Base-by-base conservation (phyloP, 1,139 yeast genomes). In the Yamadazyma mexicana region DNA sequence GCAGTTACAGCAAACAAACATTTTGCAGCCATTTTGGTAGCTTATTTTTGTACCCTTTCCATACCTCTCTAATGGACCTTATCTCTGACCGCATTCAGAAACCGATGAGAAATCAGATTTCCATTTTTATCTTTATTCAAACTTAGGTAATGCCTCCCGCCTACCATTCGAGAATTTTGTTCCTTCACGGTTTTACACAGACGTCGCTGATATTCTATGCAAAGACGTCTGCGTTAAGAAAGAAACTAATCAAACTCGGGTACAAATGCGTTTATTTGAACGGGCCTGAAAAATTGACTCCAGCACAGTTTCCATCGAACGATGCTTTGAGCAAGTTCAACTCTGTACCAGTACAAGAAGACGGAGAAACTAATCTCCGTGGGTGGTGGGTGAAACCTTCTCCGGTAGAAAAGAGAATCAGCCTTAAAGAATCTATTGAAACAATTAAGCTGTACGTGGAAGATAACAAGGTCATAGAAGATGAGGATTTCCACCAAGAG, bases 261-360 rank as follows among this genome's bases (percentile, higher is more conserved):
- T 69, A 82, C 49, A 87, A 86, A 54, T 75, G 91, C 22, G 78
- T 83, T 10, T 91, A 85, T 58, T 63, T 88, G 39, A 87, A 87
- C 52, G 97, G 85, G 1, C 96, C 97, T 2, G 64, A 79, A 5
- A 62, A 67, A 24, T 64, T 89, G 32, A 73, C 78, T 1, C 76
- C 81, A 7, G 76, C 82, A 2, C 95, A 88, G 49, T 62, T 87
- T 44, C 94, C 95, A 2, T 54, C 69, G 8, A 50, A 58, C n/a
- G 74, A 68, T 42, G 56, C 49, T 64, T 80, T 64, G 75, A 77
- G 62, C 33, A 71, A 55, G 47, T 68, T 55, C 50, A 61, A 59
- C 29, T 55, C 73, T 0, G 59, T 55, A 5, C 53, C 49, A 2
- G 47, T 58, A 2, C 54, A 66, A 12, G 57, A 66, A 11, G 46